A percentile compares a stretch with the other conserved stretches of the same genome.
Conservation (phyloP, 805 yeast genomes). For the Ascoidea rubescens region DNA sequence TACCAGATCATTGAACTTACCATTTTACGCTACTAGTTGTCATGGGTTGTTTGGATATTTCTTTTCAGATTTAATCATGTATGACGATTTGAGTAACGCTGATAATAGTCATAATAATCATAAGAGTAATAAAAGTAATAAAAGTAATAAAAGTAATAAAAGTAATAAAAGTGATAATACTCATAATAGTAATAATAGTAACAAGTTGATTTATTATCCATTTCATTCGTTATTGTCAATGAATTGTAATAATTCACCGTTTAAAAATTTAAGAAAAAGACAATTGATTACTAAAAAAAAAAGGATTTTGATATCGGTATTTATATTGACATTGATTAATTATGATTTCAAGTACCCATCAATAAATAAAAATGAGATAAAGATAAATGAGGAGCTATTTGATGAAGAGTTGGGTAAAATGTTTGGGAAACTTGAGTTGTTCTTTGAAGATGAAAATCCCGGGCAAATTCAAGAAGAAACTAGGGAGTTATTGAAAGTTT, state of each 20-base stretch:
- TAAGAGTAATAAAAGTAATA: constrained; percentile 39
- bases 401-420: too few species aligned
- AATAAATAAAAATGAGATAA: too few species aligned
- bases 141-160: constrained; percentile 32
- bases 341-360: too few species aligned
- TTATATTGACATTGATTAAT: too few species aligned
- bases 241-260: too few species aligned
- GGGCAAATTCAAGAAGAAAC: constrained; percentile 25
- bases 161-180: constrained; percentile 39
- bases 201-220: not conserved
- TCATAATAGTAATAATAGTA: not conserved
- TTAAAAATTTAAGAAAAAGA: not conserved
- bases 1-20: constrained; percentile 42
- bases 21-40: constrained; percentile 53
- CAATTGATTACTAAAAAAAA: not conserved
- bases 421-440: too few species aligned
- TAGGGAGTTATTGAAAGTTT: constrained; percentile 23
- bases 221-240: too few species aligned
- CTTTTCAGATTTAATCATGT: constrained; percentile 63
- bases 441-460: constrained; percentile 17
- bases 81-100: constrained; percentile 39
- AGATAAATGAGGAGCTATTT: too few species aligned
- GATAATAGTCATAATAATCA: constrained; percentile 36
- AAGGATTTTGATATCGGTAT: too few species aligned
- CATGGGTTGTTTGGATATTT: constrained; percentile 79